Base-by-base conservation (phyloP, 352 stramenopile genomes). In the Phytopythium mirpurense region DNA sequence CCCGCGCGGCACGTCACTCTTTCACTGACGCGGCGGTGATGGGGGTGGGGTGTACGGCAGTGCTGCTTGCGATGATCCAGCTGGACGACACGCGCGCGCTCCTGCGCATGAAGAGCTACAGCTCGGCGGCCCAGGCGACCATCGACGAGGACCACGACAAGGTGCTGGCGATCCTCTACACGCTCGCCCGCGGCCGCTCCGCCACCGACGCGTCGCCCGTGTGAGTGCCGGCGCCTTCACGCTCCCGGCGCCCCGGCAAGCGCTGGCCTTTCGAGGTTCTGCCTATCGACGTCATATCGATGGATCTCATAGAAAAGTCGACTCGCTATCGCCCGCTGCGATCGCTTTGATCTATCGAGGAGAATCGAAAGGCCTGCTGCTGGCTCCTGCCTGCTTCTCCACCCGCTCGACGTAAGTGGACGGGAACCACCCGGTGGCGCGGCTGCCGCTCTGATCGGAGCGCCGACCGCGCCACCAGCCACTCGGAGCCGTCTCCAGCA, bases 1-100 rank as follows among this genome's bases (percentile, higher is more conserved):
- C n/a, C n/a, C n/a, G n/a, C n/a, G n/a, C n/a, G n/a, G n/a, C n/a
- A n/a, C n/a, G n/a, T n/a, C n/a, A n/a, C n/a, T n/a, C n/a, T n/a
- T n/a, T n/a, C n/a, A n/a, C n/a, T n/a, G n/a, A n/a, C n/a, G n/a
- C n/a, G n/a, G n/a, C n/a, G n/a, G n/a, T n/a, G n/a, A n/a, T n/a
- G n/a, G n/a, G n/a, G n/a, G n/a, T n/a, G n/a, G n/a, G n/a, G n/a
- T n/a, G n/a, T n/a, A 9, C 29, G 5, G 34, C 55, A 89, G 83
- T 93, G 29, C 78, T 93, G 57, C 68, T 90, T 3, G 73, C 70
- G 34, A 85, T 91, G 78, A 79, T 88, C 47, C 74, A 88, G 37
- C 49, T 91, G 7, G 64, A 85, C 14, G 80, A 87, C 37, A 69
- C 76, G 11, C 74, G 68, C 34, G 41, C 70, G 23, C 51, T 86